Base-by-base conservation (phyloP, 495 filamentous ascomycete species). In the Tuber melanosporum region DNA sequence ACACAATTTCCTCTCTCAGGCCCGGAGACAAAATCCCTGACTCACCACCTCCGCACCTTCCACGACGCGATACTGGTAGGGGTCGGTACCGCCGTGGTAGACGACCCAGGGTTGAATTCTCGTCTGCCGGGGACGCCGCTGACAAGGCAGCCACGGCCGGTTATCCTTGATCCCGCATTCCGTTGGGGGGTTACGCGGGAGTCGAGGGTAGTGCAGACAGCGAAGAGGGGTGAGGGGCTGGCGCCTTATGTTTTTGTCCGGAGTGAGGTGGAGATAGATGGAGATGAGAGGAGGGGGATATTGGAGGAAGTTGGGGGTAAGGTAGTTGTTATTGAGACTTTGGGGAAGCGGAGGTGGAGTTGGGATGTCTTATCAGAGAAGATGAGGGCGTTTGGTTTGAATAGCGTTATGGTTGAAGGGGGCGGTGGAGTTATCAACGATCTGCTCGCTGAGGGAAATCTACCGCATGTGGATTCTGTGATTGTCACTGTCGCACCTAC, bases 1-100 rank as follows among this genome's bases (percentile, higher is more conserved):
- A 87, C 88, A 76, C 92, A 91, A 78, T 97, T 94, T 2, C 85
- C 88, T 0, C 88, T 97, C 8, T 97, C 94, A 10, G 93, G 94
- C 42, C 89, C 90, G 1, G 87, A 90, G 79, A 91, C 93, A 20
- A 97, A 97, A 83, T 87, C 91, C 73, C 93, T 98, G 91, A 97
- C 94, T 1, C 94, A 98, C 83, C 93, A 91, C 83, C 88, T 98
- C 26, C 92, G 94, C 74, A 89, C 90, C 9, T 88, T 87, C 19
- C 94, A 98, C 84, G 90, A 93, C 77, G 93, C 92, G 20, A 96
- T 98, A 74, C 86, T 95, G 17, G 86, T 98, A 39, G 94, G 94
- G 15, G 91, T 92, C 12, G 91, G 92, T 7, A 98, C 94, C 20
- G 93, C 93, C 26, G 86, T 92, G 70, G 90, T 91, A 19, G 94